Percentiles rank a stretch among this genome's conserved stretches.
Evolutionary conservation across 176 grass and related monocot species (phyloP).

Genomic region (Tillandsia leiboldiana): DNA sequence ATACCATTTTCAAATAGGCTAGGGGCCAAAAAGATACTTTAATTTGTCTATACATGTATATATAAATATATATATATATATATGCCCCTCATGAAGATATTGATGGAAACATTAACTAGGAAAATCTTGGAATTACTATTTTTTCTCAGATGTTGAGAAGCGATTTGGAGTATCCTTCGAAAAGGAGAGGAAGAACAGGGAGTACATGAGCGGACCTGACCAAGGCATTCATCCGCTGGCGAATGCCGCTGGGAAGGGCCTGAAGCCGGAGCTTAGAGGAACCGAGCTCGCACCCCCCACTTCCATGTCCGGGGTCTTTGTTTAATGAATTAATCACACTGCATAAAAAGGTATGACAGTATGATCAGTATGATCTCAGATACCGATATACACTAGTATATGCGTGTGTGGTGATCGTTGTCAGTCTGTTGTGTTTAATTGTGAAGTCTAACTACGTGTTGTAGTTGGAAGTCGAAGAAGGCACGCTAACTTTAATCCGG

Average conservation of each 20-base stretch:
- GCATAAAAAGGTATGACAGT: too few relatives aligned
- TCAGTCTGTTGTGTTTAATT: too few relatives aligned
- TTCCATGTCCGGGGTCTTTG: slow-evolving; percentile 27
- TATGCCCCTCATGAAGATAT: background rate
- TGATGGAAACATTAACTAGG: background rate
- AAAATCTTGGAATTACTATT: background rate
- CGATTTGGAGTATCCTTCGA: slow-evolving; percentile 59
- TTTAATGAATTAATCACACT: slow-evolving; percentile 7
- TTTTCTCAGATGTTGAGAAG: slow-evolving; percentile 50
- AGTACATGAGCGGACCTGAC: slow-evolving; percentile 57
- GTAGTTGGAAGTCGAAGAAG: too few relatives aligned
- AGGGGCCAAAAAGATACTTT: too few relatives aligned
- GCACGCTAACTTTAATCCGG: too few relatives aligned
- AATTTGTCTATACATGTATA: background rate
- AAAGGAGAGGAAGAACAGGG: slow-evolving; percentile 51
- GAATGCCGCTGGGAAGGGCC: slow-evolving; percentile 56
- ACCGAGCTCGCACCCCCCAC: slow-evolving; percentile 34
- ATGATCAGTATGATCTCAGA: too few relatives aligned
- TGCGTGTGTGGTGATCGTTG: too few relatives aligned
- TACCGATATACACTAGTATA: too few relatives aligned
- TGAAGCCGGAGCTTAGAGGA: slow-evolving; percentile 44
- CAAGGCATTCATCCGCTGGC: slow-evolving; percentile 88
- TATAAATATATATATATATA: background rate
- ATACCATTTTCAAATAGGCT: too few relatives aligned
- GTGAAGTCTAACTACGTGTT: too few relatives aligned